Base-by-base conservation (phyloP, 1,284 basidiomycete genomes). In the Rugosomyces carneus region DNA sequence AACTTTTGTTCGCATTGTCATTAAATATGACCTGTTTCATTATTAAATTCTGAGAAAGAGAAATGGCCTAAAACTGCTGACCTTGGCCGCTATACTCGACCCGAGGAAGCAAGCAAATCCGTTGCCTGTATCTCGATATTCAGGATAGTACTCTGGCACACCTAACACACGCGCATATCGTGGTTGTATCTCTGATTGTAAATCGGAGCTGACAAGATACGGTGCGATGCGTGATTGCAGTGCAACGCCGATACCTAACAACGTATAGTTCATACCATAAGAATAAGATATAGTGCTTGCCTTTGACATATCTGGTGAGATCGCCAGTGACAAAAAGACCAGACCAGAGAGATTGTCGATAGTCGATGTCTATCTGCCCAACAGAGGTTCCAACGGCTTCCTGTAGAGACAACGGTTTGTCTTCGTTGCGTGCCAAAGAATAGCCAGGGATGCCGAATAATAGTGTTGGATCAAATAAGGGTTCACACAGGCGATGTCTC, bases 141-240 rank as follows among this genome's bases (percentile, higher is more conserved):
- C 91, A 7, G 87, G 84, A 63, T 93, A 95, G 65, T 95, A 95
- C 20, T 95, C 92, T 10, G 93, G 93, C n/a, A 94, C 79, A 37
- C 70, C 77, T 42, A 93, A 62, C 9, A 85, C 71, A 15, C 81
- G 74, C 13, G 85, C 80, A 35, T 69, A 66, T 7, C 79, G 76
- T 1, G 89, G 75, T 58, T 93, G 90, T 7, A 85, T 67, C 15
- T 89, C 85, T 31, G 79, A 83, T 44, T 72, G 70, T 15, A 80
- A 66, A 24, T 88, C 31, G 1, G 81, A 67, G 49, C 78, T 81
- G 41, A 80, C 71, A 37, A 93, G 73, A 63, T 78, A 90, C 1
- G 86, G 75, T 4, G 79, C 67, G 16, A 94, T 70, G 44, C 89
- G 81, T 6, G 85, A 84, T 57, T 89, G 80, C 26, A 95, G 67